phyloP scores from a whole-genome alignment of 441 rosid genomes.

The Erysimum pusillum region DNA sequence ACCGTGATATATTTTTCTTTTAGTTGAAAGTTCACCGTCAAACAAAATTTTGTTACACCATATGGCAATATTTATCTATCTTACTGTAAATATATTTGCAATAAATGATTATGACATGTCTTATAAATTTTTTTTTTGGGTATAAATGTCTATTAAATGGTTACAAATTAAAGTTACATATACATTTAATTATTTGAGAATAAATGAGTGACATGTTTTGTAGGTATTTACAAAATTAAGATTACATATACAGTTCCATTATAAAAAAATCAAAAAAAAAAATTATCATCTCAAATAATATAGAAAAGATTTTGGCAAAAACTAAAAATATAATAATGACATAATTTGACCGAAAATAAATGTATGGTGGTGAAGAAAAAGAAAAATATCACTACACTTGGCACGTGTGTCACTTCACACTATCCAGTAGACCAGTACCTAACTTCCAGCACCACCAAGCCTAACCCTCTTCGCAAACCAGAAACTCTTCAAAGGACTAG shows the following conservation, averaged over 20 bases:
- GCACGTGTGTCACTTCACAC: slow-evolving; percentile 29
- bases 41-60: not conserved
- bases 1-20: not conserved
- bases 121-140: no score
- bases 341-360: not conserved
- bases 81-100: not conserved
- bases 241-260: not conserved
- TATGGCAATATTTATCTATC: not conserved
- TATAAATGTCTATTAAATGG: not conserved
- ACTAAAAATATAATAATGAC: not conserved
- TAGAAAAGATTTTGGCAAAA: not conserved
- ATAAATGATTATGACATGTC: not conserved
- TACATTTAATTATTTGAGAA: not conserved
- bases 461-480: slow-evolving; percentile 20
- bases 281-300: not conserved
- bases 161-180: not conserved
- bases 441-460: slow-evolving; percentile 23
- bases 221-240: not conserved
- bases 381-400: slow-evolving; percentile 5
- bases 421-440: slow-evolving; percentile 19
- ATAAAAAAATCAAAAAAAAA: not conserved
- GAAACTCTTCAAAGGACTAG: not conserved
- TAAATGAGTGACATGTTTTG: not conserved
- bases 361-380: slow-evolving; percentile 18
- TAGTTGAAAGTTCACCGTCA: not conserved